Evolutionary conservation across 306 rosid genomes (phyloP).

Genomic region (Cucumis hystrix): DNA sequence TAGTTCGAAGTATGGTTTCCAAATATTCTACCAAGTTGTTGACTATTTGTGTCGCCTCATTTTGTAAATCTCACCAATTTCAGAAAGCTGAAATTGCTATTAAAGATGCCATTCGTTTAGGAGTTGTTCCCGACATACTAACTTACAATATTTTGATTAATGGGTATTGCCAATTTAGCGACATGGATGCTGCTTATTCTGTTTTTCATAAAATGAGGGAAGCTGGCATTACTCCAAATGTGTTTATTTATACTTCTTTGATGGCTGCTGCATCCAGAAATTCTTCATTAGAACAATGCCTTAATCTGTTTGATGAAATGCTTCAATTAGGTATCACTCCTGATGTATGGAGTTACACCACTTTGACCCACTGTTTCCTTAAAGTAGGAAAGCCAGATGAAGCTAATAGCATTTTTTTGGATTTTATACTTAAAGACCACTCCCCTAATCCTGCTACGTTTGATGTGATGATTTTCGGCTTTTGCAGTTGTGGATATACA

Average conservation of each 20-base stretch:
- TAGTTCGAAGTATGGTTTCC: slow-evolving; percentile 16
- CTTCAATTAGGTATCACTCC: slow-evolving; percentile 35
- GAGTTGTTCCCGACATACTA: slow-evolving; percentile 45
- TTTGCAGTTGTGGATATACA: slow-evolving; percentile 46
- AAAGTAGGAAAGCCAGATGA: slow-evolving; percentile 56
- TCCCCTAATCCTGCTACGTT: slow-evolving; percentile 28
- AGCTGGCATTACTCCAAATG: slow-evolving; percentile 57
- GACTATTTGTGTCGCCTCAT: slow-evolving; percentile 48
- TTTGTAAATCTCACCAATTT: slow-evolving; percentile 36
- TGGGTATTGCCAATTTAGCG: slow-evolving; percentile 46
- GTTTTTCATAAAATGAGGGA: slow-evolving; percentile 52
- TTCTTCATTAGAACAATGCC: slow-evolving; percentile 18
- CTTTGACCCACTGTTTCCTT: slow-evolving; percentile 56
- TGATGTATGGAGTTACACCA: slow-evolving; percentile 61
- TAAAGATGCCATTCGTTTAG: slow-evolving; percentile 47
- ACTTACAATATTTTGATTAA: slow-evolving; percentile 63
- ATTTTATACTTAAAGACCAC: slow-evolving; percentile 21
- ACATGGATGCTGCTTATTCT: slow-evolving; percentile 37
- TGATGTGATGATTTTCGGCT: slow-evolving; percentile 63
- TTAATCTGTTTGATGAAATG: slow-evolving; percentile 65
- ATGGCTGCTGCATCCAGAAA: slow-evolving; percentile 39
- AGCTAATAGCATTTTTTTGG: slow-evolving; percentile 43
- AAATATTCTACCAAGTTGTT: slow-evolving; percentile 46
- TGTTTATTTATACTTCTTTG: slow-evolving; percentile 54
- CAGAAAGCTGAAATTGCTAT: slow-evolving; percentile 41